These are phyloP conservation scores for Camellia lanceoleosa DNA, from an alignment of 148 eudicot genomes.

Conservation along the genomic window DNA sequence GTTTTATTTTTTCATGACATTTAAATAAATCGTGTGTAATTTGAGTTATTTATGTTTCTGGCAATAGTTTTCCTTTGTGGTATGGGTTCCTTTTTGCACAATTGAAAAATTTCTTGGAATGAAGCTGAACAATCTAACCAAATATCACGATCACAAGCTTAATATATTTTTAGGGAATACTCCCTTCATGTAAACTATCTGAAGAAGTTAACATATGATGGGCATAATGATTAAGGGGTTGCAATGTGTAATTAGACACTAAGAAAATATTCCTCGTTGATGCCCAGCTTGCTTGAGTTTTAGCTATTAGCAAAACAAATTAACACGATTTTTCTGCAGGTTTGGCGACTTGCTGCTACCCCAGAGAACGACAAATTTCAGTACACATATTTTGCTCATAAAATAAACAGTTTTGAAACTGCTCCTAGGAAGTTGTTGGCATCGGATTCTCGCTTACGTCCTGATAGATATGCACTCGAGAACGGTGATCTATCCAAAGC, in stretches of 20 bases:
- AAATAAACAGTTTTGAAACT: constrained; percentile 65
- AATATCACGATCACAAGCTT: neutral
- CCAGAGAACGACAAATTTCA: constrained; percentile 67
- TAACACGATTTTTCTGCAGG: constrained; percentile 34
- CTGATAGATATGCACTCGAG: constrained; percentile 77
- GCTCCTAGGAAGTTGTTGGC: constrained; percentile 65
- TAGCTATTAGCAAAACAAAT: neutral
- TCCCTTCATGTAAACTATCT: neutral
- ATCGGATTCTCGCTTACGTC: constrained; percentile 76
- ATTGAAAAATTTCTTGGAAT: neutral
- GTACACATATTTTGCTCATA: constrained; percentile 69
- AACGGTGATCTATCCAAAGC: constrained; percentile 66
- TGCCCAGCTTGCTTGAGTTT: neutral
- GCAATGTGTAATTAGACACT: neutral
- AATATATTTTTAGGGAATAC: neutral
- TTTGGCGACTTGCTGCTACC: constrained; percentile 53
- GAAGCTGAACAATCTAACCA: neutral
- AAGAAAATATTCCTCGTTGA: neutral
- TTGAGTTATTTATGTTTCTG: neutral
- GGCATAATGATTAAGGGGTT: neutral
- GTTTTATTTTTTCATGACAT: no score
- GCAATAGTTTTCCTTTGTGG: neutral
- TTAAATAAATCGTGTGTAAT: neutral
- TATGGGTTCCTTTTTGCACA: neutral
- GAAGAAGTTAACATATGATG: neutral